phyloP scores from a whole-genome alignment of 179 eudicot genomes.

The Drosera spatulata region DNA sequence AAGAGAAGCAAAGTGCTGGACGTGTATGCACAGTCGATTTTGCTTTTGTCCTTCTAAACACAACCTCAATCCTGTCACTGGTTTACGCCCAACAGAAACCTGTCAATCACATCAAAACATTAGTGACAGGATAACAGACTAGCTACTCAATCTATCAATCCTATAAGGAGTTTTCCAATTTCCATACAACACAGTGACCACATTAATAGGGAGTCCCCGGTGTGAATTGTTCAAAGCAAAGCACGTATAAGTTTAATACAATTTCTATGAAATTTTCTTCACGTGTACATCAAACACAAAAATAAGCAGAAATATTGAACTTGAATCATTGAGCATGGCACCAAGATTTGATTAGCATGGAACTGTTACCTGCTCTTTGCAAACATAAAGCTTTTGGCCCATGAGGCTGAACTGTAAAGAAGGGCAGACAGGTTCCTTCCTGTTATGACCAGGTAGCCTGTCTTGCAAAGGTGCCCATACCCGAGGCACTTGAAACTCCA shows the following conservation, averaged over 20 bases:
- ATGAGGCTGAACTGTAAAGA: conserved; percentile 87
- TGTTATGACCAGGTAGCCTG: conserved; percentile 53
- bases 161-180: too few relatives aligned
- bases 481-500: conserved; percentile 75
- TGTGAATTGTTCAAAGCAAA: too few relatives aligned
- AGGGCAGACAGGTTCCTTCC: conserved; percentile 91
- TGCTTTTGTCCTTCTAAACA: conserved; percentile 69
- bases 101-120: conserved; percentile 11
- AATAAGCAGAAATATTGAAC: too few relatives aligned
- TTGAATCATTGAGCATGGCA: too few relatives aligned
- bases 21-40: conserved; percentile 57
- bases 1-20: conserved; percentile 63
- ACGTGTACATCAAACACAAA: too few relatives aligned
- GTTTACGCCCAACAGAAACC: conserved; percentile 90
- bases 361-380: conserved; percentile 79
- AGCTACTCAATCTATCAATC: too few relatives aligned
- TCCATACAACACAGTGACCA: too few relatives aligned
- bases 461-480: conserved; percentile 77
- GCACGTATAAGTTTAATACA: too few relatives aligned
- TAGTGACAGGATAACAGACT: too few relatives aligned
- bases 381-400: conserved; percentile 85
- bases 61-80: conserved; percentile 73
- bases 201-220: too few relatives aligned
- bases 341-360: neutral
- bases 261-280: too few relatives aligned